Base-by-base conservation (phyloP, 495 filamentous ascomycete species). In the Lasiosphaeris hirsuta region DNA sequence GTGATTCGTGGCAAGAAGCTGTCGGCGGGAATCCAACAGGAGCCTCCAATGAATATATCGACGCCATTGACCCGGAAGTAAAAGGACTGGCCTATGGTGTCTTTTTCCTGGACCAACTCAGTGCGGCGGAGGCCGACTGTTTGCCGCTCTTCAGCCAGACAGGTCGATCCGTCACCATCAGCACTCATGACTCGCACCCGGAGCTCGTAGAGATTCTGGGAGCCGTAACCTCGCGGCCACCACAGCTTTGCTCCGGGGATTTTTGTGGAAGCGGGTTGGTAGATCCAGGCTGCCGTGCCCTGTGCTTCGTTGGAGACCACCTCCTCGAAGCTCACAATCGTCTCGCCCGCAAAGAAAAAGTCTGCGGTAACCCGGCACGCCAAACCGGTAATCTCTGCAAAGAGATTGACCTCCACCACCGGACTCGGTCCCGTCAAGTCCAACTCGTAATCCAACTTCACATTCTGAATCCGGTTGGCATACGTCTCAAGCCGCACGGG, bases 21-120 rank as follows among this genome's bases (percentile, higher is more conserved):
- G 63, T 90, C 86, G 7, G 86, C 83, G 0, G 89, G 87, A 56
- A 92, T 89, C 89, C 89, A 92, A 69, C 83, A 84, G 11, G 83
- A 84, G 0, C 89, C 89, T 7, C 85, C 87, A 15, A 78, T 81
- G 65, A 90, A 92, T 13, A 90, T 74, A 44, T 86, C 82, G 42
- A 85, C 73, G 10, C 82, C 81, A 68, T 92, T 91, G 63, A 91
- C 76, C 51, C 84, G 78, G 71, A 91, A 89, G 67, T 82, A 84
- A 68, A 90, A 91, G 1, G 84, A 82, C 45, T 80, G 81, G 11
- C 89, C 89, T 45, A 77, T 73, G 4, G 72, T 74, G 56, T 87
- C 79, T 1, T 75, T 67, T 4, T 82, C 67, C 55, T 88, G 85
- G 8, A 90, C 66, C 0, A 91, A 69, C 55, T 84, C 76, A 0